Evolutionary conservation across 23 red algal genomes (phyloP), one percentile per base, ranked within the genome.

Genomic region (Gracilaria gracilis): DNA sequence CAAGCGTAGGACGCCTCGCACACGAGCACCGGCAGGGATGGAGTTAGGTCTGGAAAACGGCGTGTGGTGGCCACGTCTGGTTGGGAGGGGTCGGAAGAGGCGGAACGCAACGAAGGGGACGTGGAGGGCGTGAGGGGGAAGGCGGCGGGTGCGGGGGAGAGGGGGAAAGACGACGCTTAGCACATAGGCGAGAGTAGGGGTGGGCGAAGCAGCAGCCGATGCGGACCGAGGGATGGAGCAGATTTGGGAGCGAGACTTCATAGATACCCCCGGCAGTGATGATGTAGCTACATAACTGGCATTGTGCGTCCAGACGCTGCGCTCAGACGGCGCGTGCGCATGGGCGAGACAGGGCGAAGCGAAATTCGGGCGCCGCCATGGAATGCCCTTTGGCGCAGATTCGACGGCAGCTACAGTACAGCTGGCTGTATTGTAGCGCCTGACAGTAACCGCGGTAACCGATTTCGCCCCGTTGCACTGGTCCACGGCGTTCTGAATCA

Each of bases 391-490:
- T 69, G 64, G 31, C 15, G 32, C 28, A 20, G 9, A 23, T 69
- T 12, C 32, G 9, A 1, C 14, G 33, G 9, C 64, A 32, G 61
- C 8, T n/a, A n/a, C n/a, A n/a, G n/a, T n/a, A n/a, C n/a, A n/a
- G n/a, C n/a, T n/a, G n/a, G n/a, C n/a, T n/a, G n/a, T n/a, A n/a
- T n/a, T n/a, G n/a, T n/a, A n/a, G n/a, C n/a, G n/a, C n/a, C 32
- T 69, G 64, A 69, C 64, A 69, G 64, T 69, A 37, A 5, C 37
- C 33, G 9, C 64, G 20, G 64, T 69, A 69, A 32, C 64, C 64
- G 0, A 37, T 69, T 7, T 31, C 8, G 32, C 23, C 31, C 33
- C 64, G 64, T 0, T 0, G 3, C 1, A 9, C 51, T 9, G 31
- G 4, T 0, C 9, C 64, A 20, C 9, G 15, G 3, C 64, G 27